Conservation (phyloP, 2,329 filamentous ascomycete genomes). For the Colletotrichum paranaense region DNA sequence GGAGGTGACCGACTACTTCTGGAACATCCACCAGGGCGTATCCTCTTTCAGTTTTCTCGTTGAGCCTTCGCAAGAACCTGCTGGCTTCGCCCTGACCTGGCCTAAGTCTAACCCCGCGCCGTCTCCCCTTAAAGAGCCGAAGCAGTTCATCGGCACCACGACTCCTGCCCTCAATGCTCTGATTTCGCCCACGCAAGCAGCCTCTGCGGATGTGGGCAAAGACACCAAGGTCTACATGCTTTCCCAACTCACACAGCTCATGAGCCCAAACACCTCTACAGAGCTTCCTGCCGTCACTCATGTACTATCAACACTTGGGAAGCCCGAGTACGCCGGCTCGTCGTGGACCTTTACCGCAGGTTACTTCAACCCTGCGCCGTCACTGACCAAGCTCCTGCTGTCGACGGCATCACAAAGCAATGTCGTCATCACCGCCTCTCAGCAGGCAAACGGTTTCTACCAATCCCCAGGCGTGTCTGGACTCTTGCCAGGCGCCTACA, state of each 20-base stretch:
- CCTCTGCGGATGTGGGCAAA: constrained; percentile 38
- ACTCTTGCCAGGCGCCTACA: constrained; percentile 92
- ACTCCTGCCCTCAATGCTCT: constrained; percentile 75
- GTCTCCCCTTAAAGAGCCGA: constrained; percentile 77
- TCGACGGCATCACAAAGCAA: constrained; percentile 76
- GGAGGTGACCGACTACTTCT: constrained; percentile 85
- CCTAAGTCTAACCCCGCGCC: constrained; percentile 78
- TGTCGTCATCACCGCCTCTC: constrained; percentile 91
- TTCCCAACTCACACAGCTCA: constrained; percentile 86
- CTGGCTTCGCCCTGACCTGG: constrained; percentile 77
- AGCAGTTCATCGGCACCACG: constrained; percentile 76
- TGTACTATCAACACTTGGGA: constrained; percentile 76
- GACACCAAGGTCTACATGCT: constrained; percentile 87
- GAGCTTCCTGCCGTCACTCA: constrained; percentile 85
- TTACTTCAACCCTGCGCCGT: constrained; percentile 96
- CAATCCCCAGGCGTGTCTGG: constrained; percentile 88
- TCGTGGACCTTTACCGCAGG: constrained; percentile 97
- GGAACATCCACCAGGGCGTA: constrained; percentile 79
- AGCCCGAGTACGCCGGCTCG: constrained; percentile 72
- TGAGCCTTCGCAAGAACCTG: constrained; percentile 66
- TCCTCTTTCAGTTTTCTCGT: constrained; percentile 86
- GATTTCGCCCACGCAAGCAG: constrained; percentile 62
- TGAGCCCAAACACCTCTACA: constrained; percentile 84
- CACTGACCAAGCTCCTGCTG: constrained; percentile 83
- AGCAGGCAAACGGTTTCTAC: constrained; percentile 96